Evolutionary conservation across 2,329 filamentous ascomycete genomes (phyloP), one percentile per base, ranked within the genome.

Genomic region (Trichoderma aggressivum): DNA sequence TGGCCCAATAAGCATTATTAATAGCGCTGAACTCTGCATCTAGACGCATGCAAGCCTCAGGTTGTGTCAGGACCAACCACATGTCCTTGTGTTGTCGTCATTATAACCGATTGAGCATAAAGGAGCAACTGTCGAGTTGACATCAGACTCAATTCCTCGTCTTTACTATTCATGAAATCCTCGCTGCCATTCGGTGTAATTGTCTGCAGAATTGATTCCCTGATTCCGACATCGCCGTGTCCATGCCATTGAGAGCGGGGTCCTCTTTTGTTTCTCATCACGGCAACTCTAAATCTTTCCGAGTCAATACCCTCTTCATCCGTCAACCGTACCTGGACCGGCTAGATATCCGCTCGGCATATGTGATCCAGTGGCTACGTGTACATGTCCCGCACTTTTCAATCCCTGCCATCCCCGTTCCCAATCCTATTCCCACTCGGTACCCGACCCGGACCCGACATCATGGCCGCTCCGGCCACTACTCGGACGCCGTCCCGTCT

Each of bases 401-500:
- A 21, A 28, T 21, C 26, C 39, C 56, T 50, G 43, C 43, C 43
- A 50, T 5, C 7, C 50, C 18, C 34, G 6, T 7, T 6, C 14
- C 43, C 21, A n/a, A 32, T 21, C 14, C 56, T 18, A 14, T 14
- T 32, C 16, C 56, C 56, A 4, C 26, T 47, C 36, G 47, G n/a
- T 36, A 39, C 34, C 64, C 39, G 26, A 30, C 7, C 55, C 28
- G 28, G 39, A 11, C 21, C 43, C 8, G 32, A 36, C 65, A 39
- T 39, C 70, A 72, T 72, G 70, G 60, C 70, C 59, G 47, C 63
- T 18, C 24, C 68, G 21, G 14, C n/a, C 14, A 21, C 36, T n/a
- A 26, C 43, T 30, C 56, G 60, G 26, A 34, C 64, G 58, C 55
- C 70, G 12, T 70, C 75, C 50, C 79, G 77, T 50, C 74, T 81